Percentiles rank a stretch among this genome's conserved stretches.
Conservation (phyloP, 768 basidiomycete genomes). For the Nevesoporus exiguus region DNA sequence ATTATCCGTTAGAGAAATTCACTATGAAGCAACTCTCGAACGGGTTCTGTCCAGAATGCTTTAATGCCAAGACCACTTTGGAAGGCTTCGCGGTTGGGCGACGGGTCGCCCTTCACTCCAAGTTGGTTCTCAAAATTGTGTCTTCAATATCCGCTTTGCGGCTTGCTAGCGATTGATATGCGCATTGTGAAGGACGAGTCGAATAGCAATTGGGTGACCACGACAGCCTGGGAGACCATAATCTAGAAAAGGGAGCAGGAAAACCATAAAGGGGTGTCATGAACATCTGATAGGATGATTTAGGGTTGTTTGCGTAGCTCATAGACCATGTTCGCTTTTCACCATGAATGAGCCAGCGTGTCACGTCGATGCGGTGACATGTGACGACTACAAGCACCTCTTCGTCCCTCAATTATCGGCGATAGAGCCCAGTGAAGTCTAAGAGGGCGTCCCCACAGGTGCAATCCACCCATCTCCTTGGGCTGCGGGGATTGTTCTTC, state of each 20-base stretch:
- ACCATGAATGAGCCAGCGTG: neutral
- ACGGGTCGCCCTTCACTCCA: slow-evolving; percentile 1
- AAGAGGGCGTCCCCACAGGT: neutral
- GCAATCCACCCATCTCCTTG: neutral
- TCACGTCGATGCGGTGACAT: slow-evolving; percentile 1
- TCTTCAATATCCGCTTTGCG: slow-evolving; percentile 23
- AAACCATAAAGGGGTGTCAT: slow-evolving; percentile 15
- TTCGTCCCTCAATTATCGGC: neutral
- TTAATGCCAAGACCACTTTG: slow-evolving; percentile 11
- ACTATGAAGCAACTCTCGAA: slow-evolving; percentile 19
- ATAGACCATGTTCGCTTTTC: slow-evolving; percentile 8
- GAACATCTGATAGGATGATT: slow-evolving; percentile 9
- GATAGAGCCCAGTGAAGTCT: neutral
- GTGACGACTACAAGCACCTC: slow-evolving; percentile 2
- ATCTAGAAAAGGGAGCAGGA: slow-evolving; percentile 3
- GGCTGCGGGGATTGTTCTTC: neutral
- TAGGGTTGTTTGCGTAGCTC: slow-evolving; percentile 12
- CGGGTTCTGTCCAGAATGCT: slow-evolving; percentile 20
- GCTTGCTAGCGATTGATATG: slow-evolving; percentile 11
- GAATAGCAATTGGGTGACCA: slow-evolving; percentile 1
- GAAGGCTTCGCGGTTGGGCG: slow-evolving; percentile 1
- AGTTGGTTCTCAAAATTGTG: neutral
- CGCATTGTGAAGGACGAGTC: slow-evolving; percentile 6
- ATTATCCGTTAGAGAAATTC: slow-evolving; percentile 26
- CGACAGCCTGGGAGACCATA: slow-evolving; percentile 9